Conservation (phyloP, 1,139 yeast genomes). For the Geotrichum candidum region DNA sequence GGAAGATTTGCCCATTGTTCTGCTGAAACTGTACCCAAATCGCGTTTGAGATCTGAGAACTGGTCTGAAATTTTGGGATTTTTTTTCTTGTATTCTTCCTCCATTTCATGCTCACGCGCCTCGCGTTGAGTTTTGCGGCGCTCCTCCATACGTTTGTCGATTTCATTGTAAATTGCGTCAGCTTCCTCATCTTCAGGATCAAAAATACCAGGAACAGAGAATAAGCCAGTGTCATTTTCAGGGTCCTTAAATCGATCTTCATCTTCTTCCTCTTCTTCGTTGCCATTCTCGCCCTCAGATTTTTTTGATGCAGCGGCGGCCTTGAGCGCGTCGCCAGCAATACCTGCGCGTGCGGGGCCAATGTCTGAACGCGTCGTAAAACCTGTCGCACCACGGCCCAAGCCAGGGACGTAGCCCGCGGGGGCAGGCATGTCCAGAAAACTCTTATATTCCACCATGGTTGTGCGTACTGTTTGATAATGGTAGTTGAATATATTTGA, state of each 20-base stretch:
- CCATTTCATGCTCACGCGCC: slow-evolving; percentile 31
- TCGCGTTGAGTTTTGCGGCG: slow-evolving; percentile 37
- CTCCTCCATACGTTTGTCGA: slow-evolving; percentile 52
- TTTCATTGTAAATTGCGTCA: slow-evolving; percentile 56
- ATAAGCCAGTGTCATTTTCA: slow-evolving; percentile 39
- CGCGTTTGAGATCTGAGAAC: slow-evolving; percentile 58
- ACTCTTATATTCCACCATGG: slow-evolving; percentile 22
- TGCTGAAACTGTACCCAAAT: slow-evolving; percentile 51
- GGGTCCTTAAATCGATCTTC: slow-evolving; percentile 36
- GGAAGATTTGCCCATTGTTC: slow-evolving; percentile 82
- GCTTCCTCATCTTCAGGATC: slow-evolving; percentile 69
- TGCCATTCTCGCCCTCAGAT: slow-evolving; percentile 36
- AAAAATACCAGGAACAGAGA: slow-evolving; percentile 28
- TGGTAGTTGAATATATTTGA: neutral
- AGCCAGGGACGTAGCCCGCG: slow-evolving; percentile 82
- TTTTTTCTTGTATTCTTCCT: slow-evolving; percentile 26
- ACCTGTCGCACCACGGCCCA: slow-evolving; percentile 94
- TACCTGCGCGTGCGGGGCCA: slow-evolving; percentile 44
- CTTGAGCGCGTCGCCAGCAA: slow-evolving; percentile 38
- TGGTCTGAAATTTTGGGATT: slow-evolving; percentile 39
- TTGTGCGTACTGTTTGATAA: neutral
- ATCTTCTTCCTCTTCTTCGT: slow-evolving; percentile 31
- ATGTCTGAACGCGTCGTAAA: slow-evolving; percentile 79
- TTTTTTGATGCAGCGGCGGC: slow-evolving; percentile 33
- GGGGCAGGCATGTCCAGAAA: slow-evolving; percentile 88